Percentiles rank a stretch among this genome's conserved stretches.
Conservation (phyloP, 139 green algal species). For the Diplosphaera chodatii region DNA sequence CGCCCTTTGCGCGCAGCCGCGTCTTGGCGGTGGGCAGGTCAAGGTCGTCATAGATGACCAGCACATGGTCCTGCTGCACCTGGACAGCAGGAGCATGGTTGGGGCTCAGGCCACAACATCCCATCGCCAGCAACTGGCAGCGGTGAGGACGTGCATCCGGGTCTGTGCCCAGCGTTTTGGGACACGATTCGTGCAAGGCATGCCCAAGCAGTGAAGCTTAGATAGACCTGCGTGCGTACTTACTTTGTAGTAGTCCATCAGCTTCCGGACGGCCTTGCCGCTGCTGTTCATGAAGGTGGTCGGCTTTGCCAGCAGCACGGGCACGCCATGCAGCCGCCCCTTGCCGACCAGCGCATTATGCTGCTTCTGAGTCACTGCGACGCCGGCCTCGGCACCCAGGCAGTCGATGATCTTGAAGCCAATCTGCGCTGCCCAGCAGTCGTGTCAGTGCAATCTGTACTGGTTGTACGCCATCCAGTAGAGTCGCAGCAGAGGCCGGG, state of each 20-base stretch:
- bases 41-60: slow-evolving; percentile 88
- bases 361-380: slow-evolving; percentile 55
- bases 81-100: too few species aligned
- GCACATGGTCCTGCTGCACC: slow-evolving; percentile 16
- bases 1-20: slow-evolving; percentile 65
- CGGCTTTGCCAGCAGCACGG: slow-evolving; percentile 77
- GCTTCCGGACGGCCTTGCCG: slow-evolving; percentile 66
- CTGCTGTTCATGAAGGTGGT: slow-evolving; percentile 90
- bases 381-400: slow-evolving; percentile 46
- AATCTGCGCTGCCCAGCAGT: too few species aligned
- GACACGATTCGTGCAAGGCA: too few species aligned
- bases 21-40: slow-evolving; percentile 52
- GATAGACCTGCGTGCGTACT: too few species aligned
- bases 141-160: too few species aligned
- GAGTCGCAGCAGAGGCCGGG: too few species aligned
- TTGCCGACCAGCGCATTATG: slow-evolving; percentile 59
- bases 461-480: too few species aligned
- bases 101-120: too few species aligned
- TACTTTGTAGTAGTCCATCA: slow-evolving; percentile 74
- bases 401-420: slow-evolving; percentile 80
- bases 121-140: too few species aligned
- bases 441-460: too few species aligned
- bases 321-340: slow-evolving; percentile 30
- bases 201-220: too few species aligned
- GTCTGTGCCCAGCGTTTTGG: too few species aligned